These are phyloP conservation scores for Inonotus hispidus DNA, from an alignment of 1,284 basidiomycete genomes.

Conservation along the genomic window DNA sequence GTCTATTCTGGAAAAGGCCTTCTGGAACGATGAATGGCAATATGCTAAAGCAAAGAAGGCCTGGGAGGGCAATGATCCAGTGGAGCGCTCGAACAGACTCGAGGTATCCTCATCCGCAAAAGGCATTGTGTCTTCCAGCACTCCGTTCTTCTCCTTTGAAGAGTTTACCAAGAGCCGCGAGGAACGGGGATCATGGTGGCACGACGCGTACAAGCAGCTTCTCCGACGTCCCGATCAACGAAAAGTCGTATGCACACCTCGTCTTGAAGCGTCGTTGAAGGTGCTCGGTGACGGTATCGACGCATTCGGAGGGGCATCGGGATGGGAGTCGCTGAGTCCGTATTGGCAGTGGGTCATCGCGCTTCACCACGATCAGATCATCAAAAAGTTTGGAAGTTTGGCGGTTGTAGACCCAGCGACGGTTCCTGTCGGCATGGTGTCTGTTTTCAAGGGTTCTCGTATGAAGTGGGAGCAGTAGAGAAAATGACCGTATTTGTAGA, in stretches of 20 bases:
- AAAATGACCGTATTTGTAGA: background rate
- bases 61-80: slow-evolving; percentile 25
- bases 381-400: slow-evolving; percentile 37
- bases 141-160: slow-evolving; percentile 32
- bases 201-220: slow-evolving; percentile 27
- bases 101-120: background rate
- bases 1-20: slow-evolving; percentile 22
- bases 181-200: slow-evolving; percentile 30
- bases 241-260: slow-evolving; percentile 23
- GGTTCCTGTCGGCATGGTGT: slow-evolving; percentile 40
- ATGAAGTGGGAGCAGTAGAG: slow-evolving; percentile 37
- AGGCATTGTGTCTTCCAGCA: background rate
- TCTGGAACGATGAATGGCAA: slow-evolving; percentile 22
- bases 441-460: slow-evolving; percentile 35
- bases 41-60: slow-evolving; percentile 26
- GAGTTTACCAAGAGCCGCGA: slow-evolving; percentile 33
- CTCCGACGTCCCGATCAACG: slow-evolving; percentile 23
- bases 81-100: background rate
- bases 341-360: slow-evolving; percentile 33
- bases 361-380: slow-evolving; percentile 38
- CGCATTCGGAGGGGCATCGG: slow-evolving; percentile 1
- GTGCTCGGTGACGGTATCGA: slow-evolving; percentile 5
- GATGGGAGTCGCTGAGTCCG: slow-evolving; percentile 6
- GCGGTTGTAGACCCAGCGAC: slow-evolving; percentile 36
- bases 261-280: slow-evolving; percentile 26